Conservation (phyloP, 2,329 filamentous ascomycete species). For the Cladosporium phlei region DNA sequence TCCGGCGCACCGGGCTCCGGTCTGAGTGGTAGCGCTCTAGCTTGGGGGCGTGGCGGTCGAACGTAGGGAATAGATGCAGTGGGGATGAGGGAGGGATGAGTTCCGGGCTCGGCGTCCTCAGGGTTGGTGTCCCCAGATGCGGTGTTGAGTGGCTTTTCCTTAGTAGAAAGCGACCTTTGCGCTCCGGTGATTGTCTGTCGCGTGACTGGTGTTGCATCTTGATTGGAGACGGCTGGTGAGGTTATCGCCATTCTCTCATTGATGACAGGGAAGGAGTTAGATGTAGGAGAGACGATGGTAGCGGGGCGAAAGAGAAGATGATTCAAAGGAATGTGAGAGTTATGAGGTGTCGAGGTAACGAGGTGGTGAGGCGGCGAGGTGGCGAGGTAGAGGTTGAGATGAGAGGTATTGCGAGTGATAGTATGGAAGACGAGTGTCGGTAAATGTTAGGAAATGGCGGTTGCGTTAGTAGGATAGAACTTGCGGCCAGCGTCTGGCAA, state of each 20-base stretch:
- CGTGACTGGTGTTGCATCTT: conserved; percentile 1
- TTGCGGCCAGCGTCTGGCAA: too few relatives aligned
- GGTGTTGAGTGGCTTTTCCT: neutral
- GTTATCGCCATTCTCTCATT: conserved; percentile 6
- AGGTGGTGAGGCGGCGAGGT: too few relatives aligned
- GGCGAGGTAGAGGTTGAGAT: too few relatives aligned
- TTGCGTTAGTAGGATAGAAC: too few relatives aligned
- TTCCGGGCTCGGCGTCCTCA: neutral
- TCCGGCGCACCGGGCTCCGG: conserved; percentile 8
- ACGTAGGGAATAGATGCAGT: conserved; percentile 2
- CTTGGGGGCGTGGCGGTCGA: neutral
- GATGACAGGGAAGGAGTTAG: neutral
- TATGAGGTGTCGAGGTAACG: neutral
- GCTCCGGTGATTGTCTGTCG: conserved; percentile 5
- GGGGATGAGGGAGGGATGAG: neutral
- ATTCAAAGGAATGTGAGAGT: neutral
- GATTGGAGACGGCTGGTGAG: conserved; percentile 5
- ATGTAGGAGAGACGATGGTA: neutral
- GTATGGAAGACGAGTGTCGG: too few relatives aligned
- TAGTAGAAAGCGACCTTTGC: neutral
- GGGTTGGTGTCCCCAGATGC: neutral
- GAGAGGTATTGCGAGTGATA: too few relatives aligned
- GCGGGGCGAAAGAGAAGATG: neutral
- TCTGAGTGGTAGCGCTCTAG: conserved; percentile 10
- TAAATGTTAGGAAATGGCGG: too few relatives aligned